Evolutionary conservation across 495 filamentous ascomycete genomes (phyloP), one percentile per base, ranked within the genome.

Genomic region (Penicillium bialowiezense): DNA sequence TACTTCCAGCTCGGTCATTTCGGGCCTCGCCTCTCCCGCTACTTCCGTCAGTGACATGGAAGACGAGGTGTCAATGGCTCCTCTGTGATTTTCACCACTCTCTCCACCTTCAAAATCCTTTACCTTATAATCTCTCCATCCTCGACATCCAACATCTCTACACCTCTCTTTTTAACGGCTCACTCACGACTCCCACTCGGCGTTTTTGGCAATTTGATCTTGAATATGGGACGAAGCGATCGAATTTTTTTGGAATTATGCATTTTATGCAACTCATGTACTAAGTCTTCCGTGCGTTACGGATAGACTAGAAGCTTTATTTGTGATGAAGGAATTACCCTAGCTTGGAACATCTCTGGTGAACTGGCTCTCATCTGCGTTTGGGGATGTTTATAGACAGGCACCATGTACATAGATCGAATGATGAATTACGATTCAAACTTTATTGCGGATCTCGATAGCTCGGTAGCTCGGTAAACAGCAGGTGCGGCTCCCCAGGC

Each of bases 11-110:
- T 68, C 65, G 21, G 60, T 68, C 0, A 62, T 68, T 5, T 66
- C 63, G n/a, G 63, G 65, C 0, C 45, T 68, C 9, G 65, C 63
- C 2, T 68, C 64, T 8, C 64, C 64, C 2, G 64, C 65, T 17
- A 66, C 65, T 1, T 64, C 60, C 35, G 49, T 64, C 17, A 64
- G 61, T 55, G 61, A 64, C n/a, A 42, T 53, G 9, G 61, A 64
- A 8, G 61, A 58, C 6, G 42, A 50, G 9, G 61, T 23, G 1
- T 31, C 50, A 14, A 50, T 54, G 50, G 43, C 40, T 9, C 48
- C 48, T 26, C 33, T 51, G 4, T 51, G 48, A 51, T 43, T 18
- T 34, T 9, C 2, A 26, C 23, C 23, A 26, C 8, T 26, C 8
- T n/a, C n/a, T n/a, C n/a, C n/a, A n/a, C n/a, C n/a, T n/a, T n/a